phyloP scores from a whole-genome alignment of 371 early-diverging fungal species.

The Circinella umbellata region DNA sequence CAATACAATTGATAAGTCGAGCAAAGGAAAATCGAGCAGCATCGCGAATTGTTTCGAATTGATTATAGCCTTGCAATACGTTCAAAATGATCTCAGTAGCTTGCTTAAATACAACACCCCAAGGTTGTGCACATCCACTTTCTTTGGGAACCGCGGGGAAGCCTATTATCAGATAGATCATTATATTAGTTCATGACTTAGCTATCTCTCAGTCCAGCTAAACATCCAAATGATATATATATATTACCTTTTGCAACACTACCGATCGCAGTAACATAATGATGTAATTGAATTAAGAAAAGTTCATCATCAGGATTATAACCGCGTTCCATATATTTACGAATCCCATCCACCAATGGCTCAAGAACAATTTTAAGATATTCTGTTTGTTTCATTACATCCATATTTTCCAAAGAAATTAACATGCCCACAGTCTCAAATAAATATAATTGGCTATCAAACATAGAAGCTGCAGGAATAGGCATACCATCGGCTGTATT shows the following conservation, averaged over 20 bases:
- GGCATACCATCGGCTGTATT: conserved; percentile 55
- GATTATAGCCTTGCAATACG: conserved; percentile 73
- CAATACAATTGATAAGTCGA: conserved; percentile 86
- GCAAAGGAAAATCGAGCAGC: conserved; percentile 87
- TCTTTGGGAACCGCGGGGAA: conserved; percentile 75
- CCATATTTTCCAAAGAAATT: conserved; percentile 77
- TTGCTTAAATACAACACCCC: conserved; percentile 77
- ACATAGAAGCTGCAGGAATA: conserved; percentile 58
- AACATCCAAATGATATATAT: background rate
- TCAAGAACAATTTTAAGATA: conserved; percentile 76
- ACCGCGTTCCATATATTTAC: conserved; percentile 55
- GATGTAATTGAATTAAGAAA: conserved; percentile 77
- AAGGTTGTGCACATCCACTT: conserved; percentile 52
- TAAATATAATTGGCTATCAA: conserved; percentile 87
- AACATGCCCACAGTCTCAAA: conserved; percentile 92
- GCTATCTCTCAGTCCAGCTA: too few species aligned
- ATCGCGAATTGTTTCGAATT: conserved; percentile 78
- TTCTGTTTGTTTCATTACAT: conserved; percentile 74
- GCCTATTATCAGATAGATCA: conserved; percentile 39
- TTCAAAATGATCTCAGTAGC: conserved; percentile 82
- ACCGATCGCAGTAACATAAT: conserved; percentile 88
- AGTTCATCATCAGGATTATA: conserved; percentile 70
- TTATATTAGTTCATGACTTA: too few species aligned
- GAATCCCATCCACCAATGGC: conserved; percentile 81
- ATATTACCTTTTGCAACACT: conserved; percentile 79